Percentiles rank a stretch among this genome's conserved stretches.
phyloP scores from a whole-genome alignment of 371 early-diverging fungal genomes.

The Saksenaea vasiformis region DNA sequence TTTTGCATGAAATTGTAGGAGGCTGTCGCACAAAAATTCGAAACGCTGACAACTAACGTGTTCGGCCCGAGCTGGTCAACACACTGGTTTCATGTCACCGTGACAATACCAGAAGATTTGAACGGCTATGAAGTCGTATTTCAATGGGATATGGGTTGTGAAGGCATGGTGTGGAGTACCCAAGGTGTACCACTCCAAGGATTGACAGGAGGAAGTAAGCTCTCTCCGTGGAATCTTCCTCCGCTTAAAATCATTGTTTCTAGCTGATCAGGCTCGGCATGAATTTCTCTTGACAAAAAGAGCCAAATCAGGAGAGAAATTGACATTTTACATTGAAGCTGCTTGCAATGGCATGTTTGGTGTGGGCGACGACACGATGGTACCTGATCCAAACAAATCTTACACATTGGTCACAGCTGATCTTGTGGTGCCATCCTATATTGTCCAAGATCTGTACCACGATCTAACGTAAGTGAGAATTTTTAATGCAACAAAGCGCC shows the following conservation, averaged over 20 bases:
- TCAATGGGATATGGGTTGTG: conserved; percentile 83
- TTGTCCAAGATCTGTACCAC: conserved; percentile 68
- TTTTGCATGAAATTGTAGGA: conserved; percentile 28
- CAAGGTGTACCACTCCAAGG: conserved; percentile 88
- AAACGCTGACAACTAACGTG: conserved; percentile 26
- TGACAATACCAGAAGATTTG: conserved; percentile 69
- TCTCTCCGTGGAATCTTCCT: too few relatives aligned
- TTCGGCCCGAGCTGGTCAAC: conserved; percentile 76
- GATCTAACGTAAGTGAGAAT: conserved; percentile 54
- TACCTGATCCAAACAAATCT: conserved; percentile 68
- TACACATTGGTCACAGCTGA: conserved; percentile 61
- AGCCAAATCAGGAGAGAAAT: conserved; percentile 63
- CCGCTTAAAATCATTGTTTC: neutral
- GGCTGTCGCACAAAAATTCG: conserved; percentile 41
- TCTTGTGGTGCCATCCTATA: conserved; percentile 68
- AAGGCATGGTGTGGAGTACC: conserved; percentile 86
- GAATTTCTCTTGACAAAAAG: conserved; percentile 73
- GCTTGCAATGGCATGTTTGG: conserved; percentile 97
- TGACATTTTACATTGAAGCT: conserved; percentile 82
- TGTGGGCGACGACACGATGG: conserved; percentile 67
- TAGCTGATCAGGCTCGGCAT: conserved; percentile 68
- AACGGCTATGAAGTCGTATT: conserved; percentile 70
- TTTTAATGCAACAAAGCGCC: too few relatives aligned
- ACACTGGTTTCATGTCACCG: conserved; percentile 81
- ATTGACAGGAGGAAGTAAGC: conserved; percentile 77